Conservation (phyloP, 2,329 filamentous ascomycete genomes). For the Aspergillus texensis region DNA sequence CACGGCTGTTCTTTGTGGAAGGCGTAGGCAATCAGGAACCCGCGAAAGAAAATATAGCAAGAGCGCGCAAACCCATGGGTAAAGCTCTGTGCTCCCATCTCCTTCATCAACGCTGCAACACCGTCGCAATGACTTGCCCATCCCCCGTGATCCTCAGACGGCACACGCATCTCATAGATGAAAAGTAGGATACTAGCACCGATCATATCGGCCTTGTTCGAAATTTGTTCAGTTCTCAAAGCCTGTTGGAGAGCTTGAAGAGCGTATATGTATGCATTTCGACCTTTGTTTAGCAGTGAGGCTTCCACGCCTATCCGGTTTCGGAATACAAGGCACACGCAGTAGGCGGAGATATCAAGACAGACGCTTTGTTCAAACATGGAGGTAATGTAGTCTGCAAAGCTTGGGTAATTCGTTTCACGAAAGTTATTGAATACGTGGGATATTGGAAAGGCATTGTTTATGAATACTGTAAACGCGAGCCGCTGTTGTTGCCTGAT, state of each 20-base stretch:
- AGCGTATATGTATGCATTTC: conserved; percentile 36
- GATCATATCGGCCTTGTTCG: conserved; percentile 20
- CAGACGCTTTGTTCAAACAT: conserved; percentile 28
- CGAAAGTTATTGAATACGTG: conserved; percentile 34
- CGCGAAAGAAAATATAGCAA: conserved; percentile 42
- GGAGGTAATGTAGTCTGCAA: conserved; percentile 26
- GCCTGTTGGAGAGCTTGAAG: conserved; percentile 34
- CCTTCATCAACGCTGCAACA: conserved; percentile 38
- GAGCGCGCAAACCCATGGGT: conserved; percentile 34
- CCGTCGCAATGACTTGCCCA: conserved; percentile 43
- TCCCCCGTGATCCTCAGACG: conserved; percentile 34
- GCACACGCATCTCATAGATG: conserved; percentile 45
- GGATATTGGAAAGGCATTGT: conserved; percentile 30
- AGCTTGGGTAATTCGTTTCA: conserved; percentile 23
- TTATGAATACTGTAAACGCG: conserved; percentile 29
- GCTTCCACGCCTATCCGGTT: conserved; percentile 13
- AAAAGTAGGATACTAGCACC: conserved; percentile 41
- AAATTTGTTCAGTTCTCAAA: conserved; percentile 9
- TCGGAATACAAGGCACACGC: conserved; percentile 30
- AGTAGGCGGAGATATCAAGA: conserved; percentile 30
- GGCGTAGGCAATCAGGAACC: conserved; percentile 40
- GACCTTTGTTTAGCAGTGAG: conserved; percentile 26
- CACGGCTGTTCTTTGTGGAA: conserved; percentile 37
- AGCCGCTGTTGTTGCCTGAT: conserved; percentile 22
- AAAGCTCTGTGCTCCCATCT: conserved; percentile 35